Base-by-base conservation (phyloP, 2,329 filamentous ascomycete species). In the Fusarium sp. region DNA sequence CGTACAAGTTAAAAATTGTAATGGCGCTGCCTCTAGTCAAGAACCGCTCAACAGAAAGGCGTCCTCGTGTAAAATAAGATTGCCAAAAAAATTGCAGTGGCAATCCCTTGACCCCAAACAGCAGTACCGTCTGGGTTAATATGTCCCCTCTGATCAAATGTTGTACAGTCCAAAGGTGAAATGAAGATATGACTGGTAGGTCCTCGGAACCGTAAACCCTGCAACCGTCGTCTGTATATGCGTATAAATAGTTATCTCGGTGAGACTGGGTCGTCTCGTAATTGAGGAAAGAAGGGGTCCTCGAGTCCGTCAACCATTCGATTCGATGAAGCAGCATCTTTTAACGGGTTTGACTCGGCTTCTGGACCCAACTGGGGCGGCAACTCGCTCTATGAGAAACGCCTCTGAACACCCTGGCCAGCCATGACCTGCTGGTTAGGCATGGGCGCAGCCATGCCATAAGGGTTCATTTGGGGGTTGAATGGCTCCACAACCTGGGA, bases 401-500 rank as follows among this genome's bases (percentile, higher is more conserved):
- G 84, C 56, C 85, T 80, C 67, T 83, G 80, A 8, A 83, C 79
- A 52, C 79, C 79, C 69, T 85, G 83, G 32, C 83, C 82, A 39
- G 82, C 81, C 77, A 86, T 84, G 50, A 86, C 83, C 28, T 81
- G 79, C 67, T 86, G 83, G 57, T 78, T 79, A 5, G 79, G 70
- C 58, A 86, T 83, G 1, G 81, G 77, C 5, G 78, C 80, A 7
- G 77, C 80, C 83, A 87, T 86, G 39, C 81, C 82, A 64, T 87
- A 88, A 0, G 84, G 83, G 62, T 86, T 86, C 74, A 87, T 84
- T 65, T 85, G 83, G 0, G 80, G 75, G 53, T 83, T 82, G 63
- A 79, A 85, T 0, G 82, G 78, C 57, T 86, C 83, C 69, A 85
- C 82, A 12, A 81, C 77, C 65, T 83, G 83, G 41, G 84, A 82